Percentiles rank a stretch among this genome's conserved stretches.
Conservation (phyloP, 1,284 basidiomycete species). For the Sphagnurus paluster region DNA sequence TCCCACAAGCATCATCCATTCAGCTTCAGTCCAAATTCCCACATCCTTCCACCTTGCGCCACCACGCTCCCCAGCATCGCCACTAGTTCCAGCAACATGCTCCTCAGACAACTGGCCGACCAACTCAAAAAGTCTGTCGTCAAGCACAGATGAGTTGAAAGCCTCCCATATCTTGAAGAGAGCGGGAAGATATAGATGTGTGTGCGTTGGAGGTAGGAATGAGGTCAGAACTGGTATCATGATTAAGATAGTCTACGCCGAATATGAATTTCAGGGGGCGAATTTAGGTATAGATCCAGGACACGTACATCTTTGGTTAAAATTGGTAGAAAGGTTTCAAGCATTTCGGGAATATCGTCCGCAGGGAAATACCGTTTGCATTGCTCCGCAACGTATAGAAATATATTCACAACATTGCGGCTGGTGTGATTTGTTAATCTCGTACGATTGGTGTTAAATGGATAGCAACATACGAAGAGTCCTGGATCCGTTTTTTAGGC, state of each 20-base stretch:
- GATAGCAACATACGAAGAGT: constrained; percentile 43
- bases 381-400: constrained; percentile 72
- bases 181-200: constrained; percentile 68
- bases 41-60: constrained; percentile 72
- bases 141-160: constrained; percentile 78
- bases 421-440: constrained; percentile 30
- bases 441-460: constrained; percentile 7
- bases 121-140: constrained; percentile 85
- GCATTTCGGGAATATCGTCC: constrained; percentile 69
- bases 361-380: constrained; percentile 72
- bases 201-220: constrained; percentile 73
- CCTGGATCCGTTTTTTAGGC: constrained; percentile 63
- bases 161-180: constrained; percentile 86
- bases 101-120: constrained; percentile 77
- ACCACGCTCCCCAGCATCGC: constrained; percentile 52
- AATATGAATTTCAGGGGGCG: constrained; percentile 9
- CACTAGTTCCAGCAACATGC: constrained; percentile 65
- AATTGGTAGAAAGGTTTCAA: constrained; percentile 68
- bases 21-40: constrained; percentile 85
- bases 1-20: constrained; percentile 86
- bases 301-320: constrained; percentile 54
- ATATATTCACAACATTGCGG: constrained; percentile 66
- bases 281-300: background rate
- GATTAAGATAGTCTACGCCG: constrained; percentile 55
- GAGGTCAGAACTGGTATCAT: constrained; percentile 74